Percentiles rank a stretch among this genome's conserved stretches.
phyloP scores from a whole-genome alignment of 768 basidiomycete genomes.

The Calocybe cyanea region DNA sequence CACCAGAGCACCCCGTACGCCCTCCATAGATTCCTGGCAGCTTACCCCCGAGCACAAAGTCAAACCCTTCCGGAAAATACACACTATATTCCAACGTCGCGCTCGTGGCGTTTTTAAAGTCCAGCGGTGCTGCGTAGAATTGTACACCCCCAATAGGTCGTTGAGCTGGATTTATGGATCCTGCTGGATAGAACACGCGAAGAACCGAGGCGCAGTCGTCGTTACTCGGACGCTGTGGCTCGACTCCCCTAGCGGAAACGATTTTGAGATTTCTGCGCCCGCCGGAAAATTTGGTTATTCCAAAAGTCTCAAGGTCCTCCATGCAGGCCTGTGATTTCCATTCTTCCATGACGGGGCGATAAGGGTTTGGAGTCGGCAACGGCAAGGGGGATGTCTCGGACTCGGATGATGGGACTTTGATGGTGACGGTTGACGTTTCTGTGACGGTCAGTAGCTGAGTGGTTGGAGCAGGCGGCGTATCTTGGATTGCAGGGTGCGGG shows the following conservation, averaged over 20 bases:
- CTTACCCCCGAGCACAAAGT: conserved; percentile 82
- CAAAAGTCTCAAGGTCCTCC: conserved; percentile 58
- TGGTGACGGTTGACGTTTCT: conserved; percentile 21
- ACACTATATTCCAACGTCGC: conserved; percentile 67
- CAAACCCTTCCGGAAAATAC: conserved; percentile 71
- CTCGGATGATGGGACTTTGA: conserved; percentile 15
- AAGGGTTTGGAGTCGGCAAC: conserved; percentile 4
- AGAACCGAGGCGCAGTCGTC: conserved; percentile 39
- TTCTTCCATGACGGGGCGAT: conserved; percentile 2
- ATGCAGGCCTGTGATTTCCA: conserved; percentile 55
- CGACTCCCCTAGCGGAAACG: conserved; percentile 38
- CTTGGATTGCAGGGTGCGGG: neutral
- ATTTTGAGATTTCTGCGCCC: conserved; percentile 54
- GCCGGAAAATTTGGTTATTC: conserved; percentile 51
- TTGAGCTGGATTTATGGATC: conserved; percentile 64
- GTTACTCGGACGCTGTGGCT: conserved; percentile 11
- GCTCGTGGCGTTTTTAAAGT: conserved; percentile 42
- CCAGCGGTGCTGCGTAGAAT: conserved; percentile 50
- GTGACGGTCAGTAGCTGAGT: conserved; percentile 17
- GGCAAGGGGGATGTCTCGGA: conserved; percentile 1
- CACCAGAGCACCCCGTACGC: conserved; percentile 66
- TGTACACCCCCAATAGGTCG: conserved; percentile 68
- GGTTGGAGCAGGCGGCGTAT: neutral
- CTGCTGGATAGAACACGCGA: conserved; percentile 63
- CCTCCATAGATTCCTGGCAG: conserved; percentile 80